Evolutionary conservation across 345 rosid species (phyloP).

Genomic region (Eucalyptus virginea): DNA sequence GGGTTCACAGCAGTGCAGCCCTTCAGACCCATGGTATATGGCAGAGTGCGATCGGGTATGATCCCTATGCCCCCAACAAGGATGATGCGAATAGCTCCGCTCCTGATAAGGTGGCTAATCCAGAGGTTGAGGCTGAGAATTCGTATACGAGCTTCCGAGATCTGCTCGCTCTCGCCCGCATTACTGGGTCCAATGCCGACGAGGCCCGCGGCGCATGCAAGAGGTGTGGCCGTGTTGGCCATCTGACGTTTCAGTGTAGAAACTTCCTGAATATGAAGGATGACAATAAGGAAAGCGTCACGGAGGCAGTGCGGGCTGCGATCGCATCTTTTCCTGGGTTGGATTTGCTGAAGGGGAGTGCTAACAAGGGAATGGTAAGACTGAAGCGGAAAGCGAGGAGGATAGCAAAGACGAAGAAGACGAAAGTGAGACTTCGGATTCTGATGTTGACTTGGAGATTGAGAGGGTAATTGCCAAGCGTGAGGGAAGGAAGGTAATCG

Average conservation of each 20-base stretch:
- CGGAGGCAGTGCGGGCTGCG: conserved; percentile 45
- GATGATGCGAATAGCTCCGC: conserved; percentile 50
- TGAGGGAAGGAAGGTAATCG: conserved; percentile 46
- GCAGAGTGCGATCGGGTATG: conserved; percentile 96
- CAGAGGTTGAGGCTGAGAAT: conserved; percentile 62
- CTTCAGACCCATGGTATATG: conserved; percentile 96
- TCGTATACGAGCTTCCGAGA: conserved; percentile 80
- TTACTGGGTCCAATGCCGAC: conserved; percentile 64
- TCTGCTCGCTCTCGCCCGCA: conserved; percentile 72
- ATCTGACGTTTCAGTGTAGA: conserved; percentile 80
- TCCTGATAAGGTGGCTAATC: conserved; percentile 19
- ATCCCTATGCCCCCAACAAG: conserved; percentile 89
- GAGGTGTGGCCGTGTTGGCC: conserved; percentile 94
- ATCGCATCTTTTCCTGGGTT: conserved; percentile 38
- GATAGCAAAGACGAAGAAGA: conserved; percentile 58
- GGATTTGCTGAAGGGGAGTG: conserved; percentile 58
- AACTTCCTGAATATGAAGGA: conserved; percentile 78
- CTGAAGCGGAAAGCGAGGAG: conserved; percentile 17
- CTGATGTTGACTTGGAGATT: conserved; percentile 77
- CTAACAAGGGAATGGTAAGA: conserved; percentile 27
- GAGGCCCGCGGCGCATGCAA: conserved; percentile 92
- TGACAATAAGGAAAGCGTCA: conserved; percentile 53
- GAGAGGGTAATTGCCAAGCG: conserved; percentile 85
- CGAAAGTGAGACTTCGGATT: conserved; percentile 74
- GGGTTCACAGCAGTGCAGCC: conserved; percentile 99